Conservation (phyloP, 352 stramenopile species). For the Globisporangium middletonii region DNA sequence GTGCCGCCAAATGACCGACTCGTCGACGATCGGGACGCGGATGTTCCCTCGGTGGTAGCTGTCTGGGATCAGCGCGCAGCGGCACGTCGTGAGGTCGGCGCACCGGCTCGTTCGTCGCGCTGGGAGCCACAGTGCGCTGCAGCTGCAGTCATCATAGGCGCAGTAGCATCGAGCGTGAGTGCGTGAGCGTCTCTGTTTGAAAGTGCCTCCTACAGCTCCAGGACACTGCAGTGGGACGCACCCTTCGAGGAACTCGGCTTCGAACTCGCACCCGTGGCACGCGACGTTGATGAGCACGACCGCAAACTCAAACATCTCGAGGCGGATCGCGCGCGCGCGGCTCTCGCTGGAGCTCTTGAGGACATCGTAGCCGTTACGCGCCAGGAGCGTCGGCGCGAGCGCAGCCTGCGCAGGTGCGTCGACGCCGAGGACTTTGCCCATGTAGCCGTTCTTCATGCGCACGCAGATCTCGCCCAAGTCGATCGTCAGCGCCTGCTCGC, state of each 20-base stretch:
- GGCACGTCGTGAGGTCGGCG: slow-evolving; percentile 43
- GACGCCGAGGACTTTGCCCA: slow-evolving; percentile 38
- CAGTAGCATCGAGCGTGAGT: too few relatives aligned
- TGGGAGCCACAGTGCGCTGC: slow-evolving; percentile 56
- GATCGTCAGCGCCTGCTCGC: slow-evolving; percentile 42
- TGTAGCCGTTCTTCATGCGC: slow-evolving; percentile 60
- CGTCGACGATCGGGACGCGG: slow-evolving; percentile 61
- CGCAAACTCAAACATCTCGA: slow-evolving; percentile 63
- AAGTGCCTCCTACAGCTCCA: too few relatives aligned
- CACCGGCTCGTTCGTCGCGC: slow-evolving; percentile 52
- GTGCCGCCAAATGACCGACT: slow-evolving; percentile 69
- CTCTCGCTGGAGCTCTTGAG: not conserved
- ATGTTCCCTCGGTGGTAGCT: slow-evolving; percentile 66
- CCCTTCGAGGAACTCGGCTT: slow-evolving; percentile 69
- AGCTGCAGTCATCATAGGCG: slow-evolving; percentile 7
- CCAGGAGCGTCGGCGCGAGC: slow-evolving; percentile 44
- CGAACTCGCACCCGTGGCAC: slow-evolving; percentile 65
- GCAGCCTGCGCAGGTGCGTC: slow-evolving; percentile 10
- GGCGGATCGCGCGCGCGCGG: slow-evolving; percentile 27
- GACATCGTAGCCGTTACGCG: slow-evolving; percentile 44
- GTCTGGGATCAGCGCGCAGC: slow-evolving; percentile 67
- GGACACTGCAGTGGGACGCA: slow-evolving; percentile 13
- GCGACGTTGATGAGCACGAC: slow-evolving; percentile 57
- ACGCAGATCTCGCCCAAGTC: slow-evolving; percentile 60
- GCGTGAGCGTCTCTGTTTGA: too few relatives aligned